phyloP scores from a whole-genome alignment of 2,329 filamentous ascomycete species.

The Sporothrix brasiliensis region DNA sequence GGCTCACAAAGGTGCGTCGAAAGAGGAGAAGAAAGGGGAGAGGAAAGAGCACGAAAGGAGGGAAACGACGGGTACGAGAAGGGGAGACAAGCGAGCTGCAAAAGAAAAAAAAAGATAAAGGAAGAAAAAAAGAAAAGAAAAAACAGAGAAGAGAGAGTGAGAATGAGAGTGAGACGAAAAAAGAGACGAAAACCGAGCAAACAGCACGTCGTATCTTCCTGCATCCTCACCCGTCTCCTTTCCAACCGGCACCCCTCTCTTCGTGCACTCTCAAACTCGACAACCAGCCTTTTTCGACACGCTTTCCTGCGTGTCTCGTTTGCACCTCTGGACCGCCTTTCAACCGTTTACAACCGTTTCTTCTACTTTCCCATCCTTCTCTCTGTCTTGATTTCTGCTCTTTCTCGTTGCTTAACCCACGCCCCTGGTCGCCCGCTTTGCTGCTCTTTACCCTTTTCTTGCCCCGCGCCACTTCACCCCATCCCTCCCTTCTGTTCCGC shows the following conservation, averaged over 20 bases:
- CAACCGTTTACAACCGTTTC: neutral
- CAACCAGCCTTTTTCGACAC: neutral
- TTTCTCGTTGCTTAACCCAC: neutral
- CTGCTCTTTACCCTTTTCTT: neutral
- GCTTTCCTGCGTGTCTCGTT: neutral
- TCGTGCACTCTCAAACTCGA: neutral
- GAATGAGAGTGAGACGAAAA: neutral
- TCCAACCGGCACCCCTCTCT: neutral
- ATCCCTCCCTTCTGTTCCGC: neutral
- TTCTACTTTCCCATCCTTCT: neutral
- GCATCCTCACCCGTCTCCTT: neutral
- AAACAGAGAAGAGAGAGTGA: neutral
- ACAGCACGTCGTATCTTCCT: neutral
- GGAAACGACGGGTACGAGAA: too few relatives aligned
- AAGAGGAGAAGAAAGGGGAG: neutral
- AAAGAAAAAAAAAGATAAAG: too few relatives aligned
- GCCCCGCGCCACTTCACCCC: neutral
- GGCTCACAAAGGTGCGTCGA: neutral
- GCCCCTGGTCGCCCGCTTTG: constrained; percentile 3
- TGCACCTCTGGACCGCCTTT: neutral
- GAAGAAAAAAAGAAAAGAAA: too few relatives aligned
- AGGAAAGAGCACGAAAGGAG: neutral
- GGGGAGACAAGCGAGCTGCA: too few relatives aligned
- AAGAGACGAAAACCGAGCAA: neutral
- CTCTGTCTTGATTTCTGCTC: neutral